A percentile compares a stretch with the other conserved stretches of the same genome.
Conservation (phyloP, 345 rosid species). For the rapeseed (Brassica napus) region DNA sequence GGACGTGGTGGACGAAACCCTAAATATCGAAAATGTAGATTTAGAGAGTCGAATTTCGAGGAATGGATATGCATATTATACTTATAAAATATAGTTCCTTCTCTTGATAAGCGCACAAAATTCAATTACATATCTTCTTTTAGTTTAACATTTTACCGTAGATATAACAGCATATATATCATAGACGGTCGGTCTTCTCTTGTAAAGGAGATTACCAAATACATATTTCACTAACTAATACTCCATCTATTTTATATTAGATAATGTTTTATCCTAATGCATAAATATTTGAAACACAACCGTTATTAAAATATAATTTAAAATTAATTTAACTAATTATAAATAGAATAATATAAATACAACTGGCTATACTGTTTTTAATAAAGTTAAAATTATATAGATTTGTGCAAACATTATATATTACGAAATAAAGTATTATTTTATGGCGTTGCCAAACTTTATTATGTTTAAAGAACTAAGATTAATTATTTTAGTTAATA, state of each 20-base stretch:
- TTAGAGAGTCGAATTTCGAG: constrained; percentile 29
- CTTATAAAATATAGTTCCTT: neutral
- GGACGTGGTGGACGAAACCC: constrained; percentile 34
- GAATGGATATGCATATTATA: constrained; percentile 34
- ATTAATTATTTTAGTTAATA: neutral
- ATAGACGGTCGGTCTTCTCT: neutral
- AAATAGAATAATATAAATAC: too few species aligned
- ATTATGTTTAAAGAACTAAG: neutral
- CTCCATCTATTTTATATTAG: too few species aligned
- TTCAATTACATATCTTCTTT: neutral
- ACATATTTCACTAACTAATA: neutral
- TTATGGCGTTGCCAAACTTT: neutral
- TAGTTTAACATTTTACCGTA: constrained; percentile 5
- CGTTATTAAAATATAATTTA: too few species aligned
- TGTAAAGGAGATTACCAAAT: neutral
- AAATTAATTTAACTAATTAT: too few species aligned
- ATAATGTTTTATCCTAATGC: too few species aligned
- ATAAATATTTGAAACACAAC: too few species aligned
- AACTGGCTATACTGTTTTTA: too few species aligned
- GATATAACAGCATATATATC: neutral
- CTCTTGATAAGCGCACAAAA: constrained; percentile 25
- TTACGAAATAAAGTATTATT: neutral
- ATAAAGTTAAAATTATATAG: too few species aligned
- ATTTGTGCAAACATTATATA: too few species aligned
- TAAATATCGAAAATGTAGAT: constrained; percentile 34